Evolutionary conservation across 1,284 basidiomycete genomes (phyloP).

Genomic region (Cryptococcus sp.): DNA sequence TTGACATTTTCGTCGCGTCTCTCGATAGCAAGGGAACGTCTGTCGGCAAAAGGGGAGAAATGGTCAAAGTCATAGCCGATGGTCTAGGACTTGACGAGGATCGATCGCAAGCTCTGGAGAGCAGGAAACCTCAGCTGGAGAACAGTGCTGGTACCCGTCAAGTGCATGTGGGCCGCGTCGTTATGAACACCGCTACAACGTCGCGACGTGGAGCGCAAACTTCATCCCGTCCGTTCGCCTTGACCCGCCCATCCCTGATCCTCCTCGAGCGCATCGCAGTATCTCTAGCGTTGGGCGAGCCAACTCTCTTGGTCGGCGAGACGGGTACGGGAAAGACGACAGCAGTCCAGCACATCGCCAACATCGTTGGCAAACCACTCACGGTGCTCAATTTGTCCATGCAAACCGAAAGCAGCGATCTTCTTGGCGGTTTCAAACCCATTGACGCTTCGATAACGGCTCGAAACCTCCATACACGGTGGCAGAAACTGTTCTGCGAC

Average conservation of each 20-base stretch:
- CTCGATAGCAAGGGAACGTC: slow-evolving; percentile 58
- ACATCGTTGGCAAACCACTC: slow-evolving; percentile 73
- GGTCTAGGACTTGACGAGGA: slow-evolving; percentile 69
- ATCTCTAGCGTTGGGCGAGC: slow-evolving; percentile 73
- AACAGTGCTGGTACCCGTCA: slow-evolving; percentile 60
- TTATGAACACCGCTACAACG: slow-evolving; percentile 23
- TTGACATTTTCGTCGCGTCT: slow-evolving; percentile 87
- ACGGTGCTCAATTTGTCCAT: slow-evolving; percentile 92
- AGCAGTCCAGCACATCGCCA: slow-evolving; percentile 82
- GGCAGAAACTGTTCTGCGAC: slow-evolving; percentile 77
- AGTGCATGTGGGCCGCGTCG: slow-evolving; percentile 41
- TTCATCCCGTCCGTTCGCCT: slow-evolving; percentile 69
- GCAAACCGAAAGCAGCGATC: slow-evolving; percentile 93
- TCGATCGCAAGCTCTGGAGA: slow-evolving; percentile 61
- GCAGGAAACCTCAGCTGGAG: slow-evolving; percentile 68
- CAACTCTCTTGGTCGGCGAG: slow-evolving; percentile 91
- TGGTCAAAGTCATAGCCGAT: slow-evolving; percentile 59
- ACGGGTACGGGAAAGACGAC: slow-evolving; percentile 99
- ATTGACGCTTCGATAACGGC: slow-evolving; percentile 82
- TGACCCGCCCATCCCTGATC: slow-evolving; percentile 81
- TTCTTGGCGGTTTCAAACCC: slow-evolving; percentile 94
- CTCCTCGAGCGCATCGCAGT: slow-evolving; percentile 81
- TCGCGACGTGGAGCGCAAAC: slow-evolving; percentile 16
- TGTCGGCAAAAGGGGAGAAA: slow-evolving; percentile 33
- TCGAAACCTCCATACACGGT: slow-evolving; percentile 70